A percentile compares a stretch with the other conserved stretches of the same genome.
Evolutionary conservation across 1,139 yeast species (phyloP).

Genomic region (Diutina rugosa): DNA sequence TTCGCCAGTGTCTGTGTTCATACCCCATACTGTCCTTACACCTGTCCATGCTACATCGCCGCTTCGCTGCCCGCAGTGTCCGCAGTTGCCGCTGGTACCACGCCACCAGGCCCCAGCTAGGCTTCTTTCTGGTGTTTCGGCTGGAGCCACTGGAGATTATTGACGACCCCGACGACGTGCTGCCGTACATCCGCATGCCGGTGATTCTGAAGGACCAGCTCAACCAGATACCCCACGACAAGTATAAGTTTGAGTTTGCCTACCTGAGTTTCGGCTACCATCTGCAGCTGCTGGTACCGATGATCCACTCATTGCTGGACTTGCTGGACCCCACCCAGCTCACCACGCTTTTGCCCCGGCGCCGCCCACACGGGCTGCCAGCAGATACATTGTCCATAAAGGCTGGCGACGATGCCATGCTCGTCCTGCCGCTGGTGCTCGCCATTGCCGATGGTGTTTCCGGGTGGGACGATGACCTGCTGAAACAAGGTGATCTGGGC

Average conservation of each 20-base stretch:
- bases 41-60: not conserved
- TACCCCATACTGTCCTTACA: not conserved
- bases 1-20: not conserved
- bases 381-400: constrained; percentile 39
- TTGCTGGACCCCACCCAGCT: constrained; percentile 37
- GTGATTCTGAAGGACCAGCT: not conserved
- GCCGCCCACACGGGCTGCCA: constrained; percentile 43
- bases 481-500: constrained; percentile 33
- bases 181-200: not conserved
- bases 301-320: constrained; percentile 38
- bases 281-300: constrained; percentile 23
- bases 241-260: constrained; percentile 31
- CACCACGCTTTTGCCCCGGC: constrained; percentile 33
- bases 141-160: constrained; percentile 1
- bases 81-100: not conserved
- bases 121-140: not conserved
- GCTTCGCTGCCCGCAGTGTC: not conserved
- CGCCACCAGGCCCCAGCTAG: not conserved
- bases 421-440: constrained; percentile 40
- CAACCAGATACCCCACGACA: constrained; percentile 19
- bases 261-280: constrained; percentile 40
- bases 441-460: constrained; percentile 54
- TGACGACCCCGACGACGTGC: constrained; percentile 1
- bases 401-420: constrained; percentile 54
- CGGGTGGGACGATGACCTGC: constrained; percentile 35